Conservation (phyloP, 108 stramenopile genomes). For the Mediolabrus comicus region DNA sequence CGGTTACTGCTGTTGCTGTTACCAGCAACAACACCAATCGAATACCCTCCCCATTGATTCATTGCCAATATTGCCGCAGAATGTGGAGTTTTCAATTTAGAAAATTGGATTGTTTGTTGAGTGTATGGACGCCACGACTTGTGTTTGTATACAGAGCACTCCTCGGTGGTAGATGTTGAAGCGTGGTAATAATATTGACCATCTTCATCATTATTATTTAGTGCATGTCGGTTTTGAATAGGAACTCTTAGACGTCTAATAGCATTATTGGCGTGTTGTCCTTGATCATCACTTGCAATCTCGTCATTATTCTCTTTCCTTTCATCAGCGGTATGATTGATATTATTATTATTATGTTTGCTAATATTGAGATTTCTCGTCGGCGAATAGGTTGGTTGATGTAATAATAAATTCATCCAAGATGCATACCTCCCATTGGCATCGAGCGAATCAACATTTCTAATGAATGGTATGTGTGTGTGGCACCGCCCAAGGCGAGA, state of each 20-base stretch:
- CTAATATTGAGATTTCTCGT: too few relatives aligned
- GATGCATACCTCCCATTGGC: conserved; percentile 4
- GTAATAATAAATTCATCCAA: neutral
- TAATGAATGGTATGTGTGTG: neutral
- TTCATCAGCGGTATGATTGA: too few relatives aligned
- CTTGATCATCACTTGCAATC: neutral
- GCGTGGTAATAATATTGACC: neutral
- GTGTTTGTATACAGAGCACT: too few relatives aligned
- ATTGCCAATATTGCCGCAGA: conserved; percentile 42
- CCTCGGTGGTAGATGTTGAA: too few relatives aligned
- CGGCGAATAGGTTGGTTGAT: neutral
- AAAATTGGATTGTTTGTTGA: conserved; percentile 28
- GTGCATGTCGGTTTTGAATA: neutral
- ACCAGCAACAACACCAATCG: conserved; percentile 27
- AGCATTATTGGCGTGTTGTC: neutral
- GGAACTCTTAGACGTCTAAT: neutral
- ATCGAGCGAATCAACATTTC: neutral
- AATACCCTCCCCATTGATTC: conserved; percentile 31
- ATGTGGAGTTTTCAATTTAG: conserved; percentile 28
- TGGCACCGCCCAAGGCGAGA: neutral
- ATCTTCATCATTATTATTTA: neutral
- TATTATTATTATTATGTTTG: neutral
- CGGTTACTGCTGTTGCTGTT: too few relatives aligned
- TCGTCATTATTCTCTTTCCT: neutral
- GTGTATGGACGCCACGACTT: conserved; percentile 31